Evolutionary conservation across 2,329 filamentous ascomycete genomes (phyloP).

Genomic region (Microthyrium microscopicum): DNA sequence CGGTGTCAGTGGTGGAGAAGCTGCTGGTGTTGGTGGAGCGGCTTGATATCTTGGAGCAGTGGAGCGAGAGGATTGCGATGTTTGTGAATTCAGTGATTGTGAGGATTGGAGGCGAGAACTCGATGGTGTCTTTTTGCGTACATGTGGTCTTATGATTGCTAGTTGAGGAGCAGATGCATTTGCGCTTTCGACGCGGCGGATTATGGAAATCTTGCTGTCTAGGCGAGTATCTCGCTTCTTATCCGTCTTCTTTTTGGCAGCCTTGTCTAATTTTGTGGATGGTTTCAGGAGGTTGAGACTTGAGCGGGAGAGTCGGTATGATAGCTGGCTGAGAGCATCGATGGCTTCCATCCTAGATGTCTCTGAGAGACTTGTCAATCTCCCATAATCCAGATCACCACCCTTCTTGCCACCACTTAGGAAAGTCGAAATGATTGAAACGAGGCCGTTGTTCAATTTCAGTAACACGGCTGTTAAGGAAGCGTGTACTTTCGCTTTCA

Average conservation of each 20-base stretch:
- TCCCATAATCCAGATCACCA: conserved; percentile 24
- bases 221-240: background rate
- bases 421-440: conserved; percentile 29
- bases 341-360: conserved; percentile 27
- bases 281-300: conserved; percentile 1
- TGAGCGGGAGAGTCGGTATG: conserved; percentile 21
- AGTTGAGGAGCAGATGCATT: conserved; percentile 19
- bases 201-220: conserved; percentile 11
- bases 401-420: conserved; percentile 19
- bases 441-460: conserved; percentile 29
- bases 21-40: conserved; percentile 5
- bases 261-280: conserved; percentile 9
- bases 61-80: conserved; percentile 4
- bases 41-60: conserved; percentile 2
- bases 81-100: background rate
- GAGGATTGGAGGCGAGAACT: background rate
- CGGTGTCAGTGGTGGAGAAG: background rate
- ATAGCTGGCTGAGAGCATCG: conserved; percentile 24
- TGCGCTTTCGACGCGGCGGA: conserved; percentile 17
- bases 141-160: conserved; percentile 20
- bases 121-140: conserved; percentile 11
- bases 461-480: conserved; percentile 29
- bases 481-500: conserved; percentile 26
- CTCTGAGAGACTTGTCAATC: conserved; percentile 29
- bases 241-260: conserved; percentile 10